Conservation (phyloP, 805 yeast species). For the Pichia nakasei region DNA sequence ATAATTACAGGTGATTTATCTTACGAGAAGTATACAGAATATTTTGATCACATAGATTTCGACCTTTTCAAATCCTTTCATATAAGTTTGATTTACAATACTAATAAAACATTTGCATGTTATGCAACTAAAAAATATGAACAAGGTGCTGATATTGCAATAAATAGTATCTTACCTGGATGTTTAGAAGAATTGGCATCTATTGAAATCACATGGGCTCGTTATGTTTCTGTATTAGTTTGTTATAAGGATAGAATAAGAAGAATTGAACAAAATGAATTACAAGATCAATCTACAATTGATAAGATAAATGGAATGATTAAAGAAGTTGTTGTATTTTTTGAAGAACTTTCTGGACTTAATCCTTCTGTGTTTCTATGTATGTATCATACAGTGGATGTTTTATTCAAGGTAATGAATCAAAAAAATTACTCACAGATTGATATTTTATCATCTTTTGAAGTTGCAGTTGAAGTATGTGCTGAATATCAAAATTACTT, state of each 20-base stretch:
- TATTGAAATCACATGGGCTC: constrained; percentile 8
- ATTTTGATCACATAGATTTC: neutral
- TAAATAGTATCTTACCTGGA: constrained; percentile 3
- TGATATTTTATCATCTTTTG: constrained; percentile 35
- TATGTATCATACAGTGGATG: constrained; percentile 30
- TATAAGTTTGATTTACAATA: neutral
- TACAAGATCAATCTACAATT: constrained; percentile 14
- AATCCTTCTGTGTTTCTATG: constrained; percentile 32
- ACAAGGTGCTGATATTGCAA: constrained; percentile 4
- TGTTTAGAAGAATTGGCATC: neutral
- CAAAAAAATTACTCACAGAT: constrained; percentile 22
- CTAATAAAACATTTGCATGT: constrained; percentile 1
- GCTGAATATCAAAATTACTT: constrained; percentile 23
- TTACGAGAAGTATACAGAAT: neutral
- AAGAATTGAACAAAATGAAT: constrained; percentile 4
- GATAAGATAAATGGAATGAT: constrained; percentile 13
- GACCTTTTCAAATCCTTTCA: neutral
- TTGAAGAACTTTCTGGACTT: constrained; percentile 28
- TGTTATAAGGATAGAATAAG: constrained; percentile 8
- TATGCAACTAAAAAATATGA: constrained; percentile 9
- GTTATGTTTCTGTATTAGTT: constrained; percentile 10
- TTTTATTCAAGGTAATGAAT: constrained; percentile 22
- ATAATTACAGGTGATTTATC: constrained; percentile 6
- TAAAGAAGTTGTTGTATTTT: constrained; percentile 16
- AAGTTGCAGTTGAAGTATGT: constrained; percentile 36